phyloP scores from a whole-genome alignment of 495 filamentous ascomycete genomes.

The Neurospora sp. region DNA sequence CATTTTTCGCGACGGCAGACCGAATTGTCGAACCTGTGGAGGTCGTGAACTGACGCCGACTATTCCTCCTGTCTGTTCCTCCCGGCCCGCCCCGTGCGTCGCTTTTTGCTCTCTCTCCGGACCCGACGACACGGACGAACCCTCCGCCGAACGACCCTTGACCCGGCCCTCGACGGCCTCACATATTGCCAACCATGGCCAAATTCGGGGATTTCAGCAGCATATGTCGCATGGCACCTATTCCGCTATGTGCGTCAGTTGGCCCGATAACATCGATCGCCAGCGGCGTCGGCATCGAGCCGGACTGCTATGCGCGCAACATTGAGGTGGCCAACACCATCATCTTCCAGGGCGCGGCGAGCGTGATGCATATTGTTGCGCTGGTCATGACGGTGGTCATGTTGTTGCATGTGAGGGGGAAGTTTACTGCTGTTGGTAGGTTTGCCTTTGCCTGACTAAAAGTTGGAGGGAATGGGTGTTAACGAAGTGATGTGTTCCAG shows the following conservation, averaged over 20 bases:
- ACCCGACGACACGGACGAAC: not conserved
- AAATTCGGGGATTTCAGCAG: conserved; percentile 74
- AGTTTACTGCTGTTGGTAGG: conserved; percentile 97
- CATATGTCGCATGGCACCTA: conserved; percentile 74
- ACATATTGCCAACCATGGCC: conserved; percentile 48
- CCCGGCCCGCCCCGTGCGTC: not conserved
- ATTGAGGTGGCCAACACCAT: conserved; percentile 96
- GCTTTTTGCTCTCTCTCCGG: not conserved
- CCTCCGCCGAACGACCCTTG: not conserved
- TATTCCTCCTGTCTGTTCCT: not conserved
- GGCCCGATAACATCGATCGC: conserved; percentile 52
- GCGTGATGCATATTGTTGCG: conserved; percentile 86
- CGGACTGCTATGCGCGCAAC: conserved; percentile 86
- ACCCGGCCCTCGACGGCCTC: conserved; percentile 5
- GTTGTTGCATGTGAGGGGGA: conserved; percentile 91
- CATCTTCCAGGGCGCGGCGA: conserved; percentile 89
- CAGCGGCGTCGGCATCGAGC: conserved; percentile 66
- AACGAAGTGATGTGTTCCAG: conserved; percentile 34
- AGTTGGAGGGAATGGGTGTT: not conserved
- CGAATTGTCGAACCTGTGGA: not conserved
- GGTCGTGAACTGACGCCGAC: not conserved
- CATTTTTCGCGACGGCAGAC: not conserved
- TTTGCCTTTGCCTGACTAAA: conserved; percentile 7
- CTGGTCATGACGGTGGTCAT: conserved; percentile 90
- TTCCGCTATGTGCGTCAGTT: conserved; percentile 83